Conservation (phyloP, 2,329 filamentous ascomycete species). For the Pseudocercospora macadamiae region DNA sequence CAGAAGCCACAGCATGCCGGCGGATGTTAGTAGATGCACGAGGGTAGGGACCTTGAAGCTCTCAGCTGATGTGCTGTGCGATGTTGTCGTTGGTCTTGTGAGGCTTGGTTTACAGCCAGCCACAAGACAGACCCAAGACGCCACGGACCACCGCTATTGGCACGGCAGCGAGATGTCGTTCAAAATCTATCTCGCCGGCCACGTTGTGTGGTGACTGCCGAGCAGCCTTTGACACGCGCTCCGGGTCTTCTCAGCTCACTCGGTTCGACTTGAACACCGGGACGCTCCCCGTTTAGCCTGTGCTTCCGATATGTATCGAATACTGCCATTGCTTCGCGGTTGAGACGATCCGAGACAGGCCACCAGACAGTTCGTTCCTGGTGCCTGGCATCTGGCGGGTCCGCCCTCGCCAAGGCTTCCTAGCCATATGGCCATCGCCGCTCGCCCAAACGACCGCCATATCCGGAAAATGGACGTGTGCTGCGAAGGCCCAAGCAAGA, state of each 20-base stretch:
- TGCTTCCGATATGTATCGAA: neutral
- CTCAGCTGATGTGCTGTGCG: neutral
- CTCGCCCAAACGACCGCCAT: neutral
- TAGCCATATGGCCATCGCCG: neutral
- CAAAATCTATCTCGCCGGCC: neutral
- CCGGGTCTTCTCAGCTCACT: neutral
- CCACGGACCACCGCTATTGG: neutral
- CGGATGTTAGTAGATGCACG: neutral
- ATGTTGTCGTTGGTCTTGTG: neutral
- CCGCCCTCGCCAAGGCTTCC: neutral
- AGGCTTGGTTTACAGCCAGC: slow-evolving; percentile 3
- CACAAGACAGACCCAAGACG: neutral
- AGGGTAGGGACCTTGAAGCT: neutral
- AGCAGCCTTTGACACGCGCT: neutral
- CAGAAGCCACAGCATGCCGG: slow-evolving; percentile 1
- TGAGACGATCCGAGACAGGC: neutral
- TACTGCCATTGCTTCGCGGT: neutral
- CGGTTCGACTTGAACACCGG: neutral
- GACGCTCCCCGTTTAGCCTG: neutral
- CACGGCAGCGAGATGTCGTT: neutral
- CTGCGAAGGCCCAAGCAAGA: neutral
- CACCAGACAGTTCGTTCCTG: slow-evolving; percentile 1
- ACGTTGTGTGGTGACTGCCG: neutral
- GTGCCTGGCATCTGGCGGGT: neutral
- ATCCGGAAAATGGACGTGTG: slow-evolving; percentile 1